A percentile compares a stretch with the other conserved stretches of the same genome.
phyloP scores from a whole-genome alignment of 306 rosid genomes.

The Boehmeria nivea region DNA sequence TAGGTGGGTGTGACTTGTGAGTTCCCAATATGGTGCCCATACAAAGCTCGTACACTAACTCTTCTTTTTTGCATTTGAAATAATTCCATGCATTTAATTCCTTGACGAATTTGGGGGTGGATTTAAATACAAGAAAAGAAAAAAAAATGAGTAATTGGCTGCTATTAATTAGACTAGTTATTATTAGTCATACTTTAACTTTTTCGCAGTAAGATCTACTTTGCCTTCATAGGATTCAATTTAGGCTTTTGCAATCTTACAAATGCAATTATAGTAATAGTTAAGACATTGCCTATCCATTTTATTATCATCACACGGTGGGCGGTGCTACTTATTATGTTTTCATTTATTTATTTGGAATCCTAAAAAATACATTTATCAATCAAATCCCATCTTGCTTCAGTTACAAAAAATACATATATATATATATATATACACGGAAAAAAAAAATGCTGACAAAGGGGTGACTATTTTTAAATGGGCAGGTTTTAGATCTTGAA shows the following conservation, averaged over 20 bases:
- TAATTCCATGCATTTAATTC: background rate
- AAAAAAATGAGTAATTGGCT: too few species aligned
- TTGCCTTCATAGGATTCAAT: slow-evolving; percentile 1
- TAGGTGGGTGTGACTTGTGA: background rate
- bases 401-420: too few species aligned
- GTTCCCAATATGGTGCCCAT: background rate
- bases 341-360: background rate
- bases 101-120: background rate
- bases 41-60: background rate
- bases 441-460: background rate
- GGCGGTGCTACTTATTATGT: background rate
- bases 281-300: slow-evolving; percentile 1
- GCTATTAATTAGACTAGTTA: background rate
- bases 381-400: background rate
- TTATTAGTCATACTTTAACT: too few species aligned
- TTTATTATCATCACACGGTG: background rate
- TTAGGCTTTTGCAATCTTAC: background rate
- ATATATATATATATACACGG: background rate
- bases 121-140: background rate
- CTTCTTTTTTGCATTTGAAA: background rate
- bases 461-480: background rate
- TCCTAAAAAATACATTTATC: background rate
- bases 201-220: background rate
- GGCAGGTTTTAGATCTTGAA: slow-evolving; percentile 10
- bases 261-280: background rate